Percentiles rank a stretch among this genome's conserved stretches.
phyloP scores from a whole-genome alignment of 1,284 basidiomycete species.

The Athelia sp. region DNA sequence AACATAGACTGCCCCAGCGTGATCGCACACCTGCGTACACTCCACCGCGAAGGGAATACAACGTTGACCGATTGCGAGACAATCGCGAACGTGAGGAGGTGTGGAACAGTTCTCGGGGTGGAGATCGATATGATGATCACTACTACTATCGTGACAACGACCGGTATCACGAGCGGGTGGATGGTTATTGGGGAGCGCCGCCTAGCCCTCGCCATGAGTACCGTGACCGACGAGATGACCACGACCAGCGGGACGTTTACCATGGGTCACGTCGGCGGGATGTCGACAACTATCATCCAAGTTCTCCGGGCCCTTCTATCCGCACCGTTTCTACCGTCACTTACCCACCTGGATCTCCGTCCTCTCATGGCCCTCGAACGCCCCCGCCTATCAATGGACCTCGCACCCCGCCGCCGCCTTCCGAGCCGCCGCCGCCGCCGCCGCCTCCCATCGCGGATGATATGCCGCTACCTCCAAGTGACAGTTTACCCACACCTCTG shows the following conservation, averaged over 20 bases:
- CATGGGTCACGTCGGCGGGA: constrained; percentile 5
- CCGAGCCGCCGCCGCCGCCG: constrained; percentile 14
- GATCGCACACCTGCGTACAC: constrained; percentile 31
- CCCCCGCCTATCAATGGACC: constrained; percentile 1
- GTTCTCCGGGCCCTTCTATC: constrained; percentile 2
- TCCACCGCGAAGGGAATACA: constrained; percentile 25
- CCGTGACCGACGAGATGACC: constrained; percentile 8
- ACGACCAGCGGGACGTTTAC: constrained; percentile 7
- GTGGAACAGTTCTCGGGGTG: constrained; percentile 20
- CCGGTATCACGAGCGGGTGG: neutral
- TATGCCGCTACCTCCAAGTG: constrained; percentile 30
- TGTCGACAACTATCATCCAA: constrained; percentile 1
- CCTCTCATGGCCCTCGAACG: neutral
- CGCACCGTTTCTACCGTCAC: constrained; percentile 3
- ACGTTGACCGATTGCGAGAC: constrained; percentile 26
- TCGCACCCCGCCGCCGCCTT: constrained; percentile 13
- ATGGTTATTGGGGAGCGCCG: constrained; percentile 3
- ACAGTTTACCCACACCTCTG: constrained; percentile 29
- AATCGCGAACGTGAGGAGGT: constrained; percentile 24
- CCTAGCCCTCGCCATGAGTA: neutral
- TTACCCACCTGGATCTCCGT: constrained; percentile 4
- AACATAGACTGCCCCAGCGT: constrained; percentile 38
- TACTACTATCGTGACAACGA: constrained; percentile 22
- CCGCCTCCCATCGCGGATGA: constrained; percentile 29
- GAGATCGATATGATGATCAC: constrained; percentile 13